Percentiles rank a stretch among this genome's conserved stretches.
phyloP scores from a whole-genome alignment of 176 grass and related monocot species.

The Phoenix dactylifera region DNA sequence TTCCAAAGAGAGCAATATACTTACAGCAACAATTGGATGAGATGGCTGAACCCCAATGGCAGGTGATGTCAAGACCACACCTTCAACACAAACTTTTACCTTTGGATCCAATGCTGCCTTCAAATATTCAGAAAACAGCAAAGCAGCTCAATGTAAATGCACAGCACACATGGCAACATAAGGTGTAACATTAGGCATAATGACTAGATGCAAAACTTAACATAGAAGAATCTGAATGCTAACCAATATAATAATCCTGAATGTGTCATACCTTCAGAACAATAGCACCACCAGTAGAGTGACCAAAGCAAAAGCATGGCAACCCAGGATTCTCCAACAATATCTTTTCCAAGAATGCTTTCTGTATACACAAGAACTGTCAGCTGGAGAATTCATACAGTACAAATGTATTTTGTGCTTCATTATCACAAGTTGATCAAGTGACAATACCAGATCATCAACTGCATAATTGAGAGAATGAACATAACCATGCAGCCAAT shows the following conservation, averaged over 20 bases:
- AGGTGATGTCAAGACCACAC: constrained; percentile 7
- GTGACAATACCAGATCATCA: constrained; percentile 12
- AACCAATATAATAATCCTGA: not conserved
- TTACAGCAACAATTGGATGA: constrained; percentile 19
- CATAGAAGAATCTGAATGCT: constrained; percentile 2
- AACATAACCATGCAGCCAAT: constrained; percentile 27
- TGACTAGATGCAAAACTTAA: not conserved
- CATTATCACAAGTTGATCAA: not conserved
- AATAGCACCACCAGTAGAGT: constrained; percentile 25
- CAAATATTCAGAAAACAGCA: constrained; percentile 2
- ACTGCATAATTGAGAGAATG: constrained; percentile 24
- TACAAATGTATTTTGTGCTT: no score
- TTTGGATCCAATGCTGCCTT: constrained; percentile 37
- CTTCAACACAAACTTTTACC: not conserved
- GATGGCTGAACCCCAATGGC: not conserved
- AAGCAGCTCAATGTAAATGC: not conserved
- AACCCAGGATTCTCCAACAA: constrained; percentile 5
- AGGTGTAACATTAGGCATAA: not conserved
- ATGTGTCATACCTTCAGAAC: constrained; percentile 15
- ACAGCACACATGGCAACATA: not conserved
- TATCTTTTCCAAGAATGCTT: constrained; percentile 16
- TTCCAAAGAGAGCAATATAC: not conserved
- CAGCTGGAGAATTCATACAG: not conserved
- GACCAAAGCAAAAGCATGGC: constrained; percentile 21
- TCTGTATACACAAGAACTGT: constrained; percentile 5